These are phyloP conservation scores for Leccinum arenicola DNA, from an alignment of 768 basidiomycete species.

Conservation along the genomic window DNA sequence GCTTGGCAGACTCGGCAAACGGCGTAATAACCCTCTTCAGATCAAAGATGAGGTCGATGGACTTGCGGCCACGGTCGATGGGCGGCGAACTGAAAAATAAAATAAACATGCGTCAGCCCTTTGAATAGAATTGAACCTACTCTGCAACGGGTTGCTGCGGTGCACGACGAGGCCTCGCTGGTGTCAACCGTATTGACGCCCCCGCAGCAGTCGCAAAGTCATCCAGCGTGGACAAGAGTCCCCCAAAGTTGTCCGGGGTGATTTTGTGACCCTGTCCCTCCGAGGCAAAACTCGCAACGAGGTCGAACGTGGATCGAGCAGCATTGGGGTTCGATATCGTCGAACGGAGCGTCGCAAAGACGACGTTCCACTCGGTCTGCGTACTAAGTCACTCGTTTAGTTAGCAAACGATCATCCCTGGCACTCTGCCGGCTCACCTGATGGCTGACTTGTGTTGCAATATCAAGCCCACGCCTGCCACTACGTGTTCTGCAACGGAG, in stretches of 20 bases:
- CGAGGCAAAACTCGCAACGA: slow-evolving; percentile 62
- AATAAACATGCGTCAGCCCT: not conserved
- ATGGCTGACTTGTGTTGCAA: slow-evolving; percentile 75
- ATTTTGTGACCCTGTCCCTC: slow-evolving; percentile 62
- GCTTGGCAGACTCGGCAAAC: slow-evolving; percentile 50
- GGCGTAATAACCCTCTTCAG: slow-evolving; percentile 64
- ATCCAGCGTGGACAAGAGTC: slow-evolving; percentile 77
- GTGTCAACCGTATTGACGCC: slow-evolving; percentile 57
- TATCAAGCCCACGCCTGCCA: slow-evolving; percentile 75
- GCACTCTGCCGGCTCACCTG: slow-evolving; percentile 33
- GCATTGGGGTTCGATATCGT: slow-evolving; percentile 87
- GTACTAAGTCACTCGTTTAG: slow-evolving; percentile 47
- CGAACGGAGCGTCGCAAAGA: slow-evolving; percentile 83
- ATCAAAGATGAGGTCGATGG: slow-evolving; percentile 76
- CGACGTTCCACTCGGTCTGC: slow-evolving; percentile 93
- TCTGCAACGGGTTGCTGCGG: slow-evolving; percentile 50
- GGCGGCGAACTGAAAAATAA: slow-evolving; percentile 63
- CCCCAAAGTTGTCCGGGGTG: slow-evolving; percentile 74
- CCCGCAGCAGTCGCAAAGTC: slow-evolving; percentile 83
- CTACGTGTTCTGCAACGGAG: slow-evolving; percentile 89
- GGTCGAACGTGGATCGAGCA: slow-evolving; percentile 77
- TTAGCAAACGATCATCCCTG: not conserved
- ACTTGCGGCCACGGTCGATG: slow-evolving; percentile 76
- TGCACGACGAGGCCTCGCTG: slow-evolving; percentile 48
- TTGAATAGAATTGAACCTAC: slow-evolving; percentile 34